These are phyloP conservation scores for Apophysomyces ossiformis DNA, from an alignment of 371 early-diverging fungal species.

Conservation along the genomic window DNA sequence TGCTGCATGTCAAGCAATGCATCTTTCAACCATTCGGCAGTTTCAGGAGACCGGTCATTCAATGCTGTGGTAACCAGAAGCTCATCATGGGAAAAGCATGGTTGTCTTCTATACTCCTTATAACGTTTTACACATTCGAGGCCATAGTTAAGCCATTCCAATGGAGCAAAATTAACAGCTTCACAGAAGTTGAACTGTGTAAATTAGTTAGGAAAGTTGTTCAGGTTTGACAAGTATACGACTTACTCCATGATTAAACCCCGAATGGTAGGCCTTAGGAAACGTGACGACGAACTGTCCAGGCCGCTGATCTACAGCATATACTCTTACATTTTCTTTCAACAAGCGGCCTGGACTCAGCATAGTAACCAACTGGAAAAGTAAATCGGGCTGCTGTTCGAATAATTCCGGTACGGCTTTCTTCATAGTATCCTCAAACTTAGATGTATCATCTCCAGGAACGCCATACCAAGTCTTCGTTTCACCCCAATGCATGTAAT, in stretches of 20 bases:
- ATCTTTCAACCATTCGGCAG: constrained; percentile 58
- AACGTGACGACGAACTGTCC: constrained; percentile 96
- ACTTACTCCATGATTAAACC: constrained; percentile 94
- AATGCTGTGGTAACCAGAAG: constrained; percentile 69
- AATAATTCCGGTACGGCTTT: constrained; percentile 87
- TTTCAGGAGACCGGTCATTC: constrained; percentile 43
- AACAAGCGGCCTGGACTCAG: constrained; percentile 81
- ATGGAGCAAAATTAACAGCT: constrained; percentile 95
- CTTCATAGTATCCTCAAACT: constrained; percentile 87
- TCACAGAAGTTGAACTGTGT: constrained; percentile 89
- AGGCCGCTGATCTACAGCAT: constrained; percentile 86
- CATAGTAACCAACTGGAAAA: constrained; percentile 93
- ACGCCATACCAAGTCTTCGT: constrained; percentile 98
- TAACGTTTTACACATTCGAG: constrained; percentile 80
- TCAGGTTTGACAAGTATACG: not conserved
- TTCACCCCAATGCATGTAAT: constrained; percentile 96
- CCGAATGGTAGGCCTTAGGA: constrained; percentile 95
- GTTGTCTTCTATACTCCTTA: constrained; percentile 74
- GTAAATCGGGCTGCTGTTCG: constrained; percentile 87
- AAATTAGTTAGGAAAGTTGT: not conserved
- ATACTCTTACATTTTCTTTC: constrained; percentile 77
- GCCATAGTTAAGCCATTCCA: constrained; percentile 92
- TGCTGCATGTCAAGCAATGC: constrained; percentile 62
- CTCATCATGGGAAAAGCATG: constrained; percentile 95
- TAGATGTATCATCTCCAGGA: constrained; percentile 80